Base-by-base conservation (phyloP, 176 grass and related monocot species). In the Triticum aestivum region DNA sequence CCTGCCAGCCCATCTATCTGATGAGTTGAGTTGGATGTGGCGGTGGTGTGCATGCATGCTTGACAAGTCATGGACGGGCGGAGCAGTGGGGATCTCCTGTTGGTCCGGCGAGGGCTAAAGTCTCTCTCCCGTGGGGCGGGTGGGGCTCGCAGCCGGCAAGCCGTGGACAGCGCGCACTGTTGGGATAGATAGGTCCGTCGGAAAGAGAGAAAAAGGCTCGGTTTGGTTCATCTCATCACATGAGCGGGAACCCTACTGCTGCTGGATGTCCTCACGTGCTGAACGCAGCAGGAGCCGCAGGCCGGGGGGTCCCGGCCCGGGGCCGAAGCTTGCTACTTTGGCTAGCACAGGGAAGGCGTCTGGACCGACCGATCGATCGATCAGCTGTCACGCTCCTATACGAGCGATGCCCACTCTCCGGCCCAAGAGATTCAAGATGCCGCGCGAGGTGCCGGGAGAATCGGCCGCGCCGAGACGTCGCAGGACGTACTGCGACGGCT, bases 121-220 rank as follows among this genome's bases (percentile, higher is more conserved):
- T 9, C 32, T 65, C 13, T 17, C 49, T 52, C 14, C 47, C 14
- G 49, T 49, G 45, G 45, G 18, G 34, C 8, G 75, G 82, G 83
- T 82, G 83, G 83, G 79, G 38, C 79, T 47, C 11, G 83, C 51
- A 11, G 54, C 72, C 79, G 73, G 73, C 84, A 23, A 59, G 74
- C 26, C 68, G 23, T 85, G 44, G 84, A 83, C 84, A 87, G 32
- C 44, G 26, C 10, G 67, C 47, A 68, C 80, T 80, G 75, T 68
- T 67, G 8, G 81, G 85, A 75, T 84, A 87, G 78, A 54, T 54
- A 54, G 51, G 51, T 54, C 51, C 51, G 75, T 18, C 12, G 6
- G 33, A 29, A 8, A 12, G 35, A 14, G 5, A 21, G 15, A 54
- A 54, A 27, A 15, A n/a, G 61, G 38, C 3, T 54, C 83, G 34